These are phyloP conservation scores for Yamadazyma sp. DNA, from an alignment of 1,139 yeast species.

Conservation along the genomic window DNA sequence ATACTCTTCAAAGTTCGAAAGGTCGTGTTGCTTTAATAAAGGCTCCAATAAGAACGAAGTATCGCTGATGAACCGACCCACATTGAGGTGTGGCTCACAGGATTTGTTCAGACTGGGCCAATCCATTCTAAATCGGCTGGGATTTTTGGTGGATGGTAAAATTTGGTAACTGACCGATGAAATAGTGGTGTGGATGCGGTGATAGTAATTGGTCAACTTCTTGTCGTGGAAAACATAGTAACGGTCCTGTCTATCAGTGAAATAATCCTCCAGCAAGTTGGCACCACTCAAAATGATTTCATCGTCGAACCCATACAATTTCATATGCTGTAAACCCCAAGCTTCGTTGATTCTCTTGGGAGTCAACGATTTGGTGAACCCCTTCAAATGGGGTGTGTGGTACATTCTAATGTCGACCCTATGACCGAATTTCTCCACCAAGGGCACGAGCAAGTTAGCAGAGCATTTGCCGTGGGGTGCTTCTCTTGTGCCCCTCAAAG, in stretches of 20 bases:
- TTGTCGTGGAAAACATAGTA: conserved; percentile 69
- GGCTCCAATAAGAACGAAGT: conserved; percentile 60
- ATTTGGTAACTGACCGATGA: conserved; percentile 66
- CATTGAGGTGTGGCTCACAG: conserved; percentile 68
- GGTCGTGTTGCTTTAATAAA: conserved; percentile 48
- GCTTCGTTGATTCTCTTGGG: conserved; percentile 92
- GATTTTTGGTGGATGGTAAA: conserved; percentile 37
- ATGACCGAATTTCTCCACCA: conserved; percentile 66
- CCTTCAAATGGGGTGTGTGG: conserved; percentile 84
- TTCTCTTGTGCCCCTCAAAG: conserved; percentile 90
- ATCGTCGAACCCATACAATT: conserved; percentile 90
- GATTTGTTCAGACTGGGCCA: conserved; percentile 82
- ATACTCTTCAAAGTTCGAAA: conserved; percentile 35
- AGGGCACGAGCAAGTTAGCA: conserved; percentile 69
- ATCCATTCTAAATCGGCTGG: conserved; percentile 53
- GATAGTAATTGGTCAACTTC: conserved; percentile 70
- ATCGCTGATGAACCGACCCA: conserved; percentile 55
- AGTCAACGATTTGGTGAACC: conserved; percentile 59
- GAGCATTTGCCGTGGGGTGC: conserved; percentile 71
- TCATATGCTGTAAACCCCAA: conserved; percentile 95
- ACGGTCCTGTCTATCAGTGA: conserved; percentile 94
- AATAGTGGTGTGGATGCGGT: conserved; percentile 63
- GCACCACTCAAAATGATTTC: conserved; percentile 91
- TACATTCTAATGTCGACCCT: conserved; percentile 82
- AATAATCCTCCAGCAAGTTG: conserved; percentile 84